These are phyloP conservation scores for Sporothrix globosa DNA, from an alignment of 2,329 filamentous ascomycete genomes.

Conservation along the genomic window DNA sequence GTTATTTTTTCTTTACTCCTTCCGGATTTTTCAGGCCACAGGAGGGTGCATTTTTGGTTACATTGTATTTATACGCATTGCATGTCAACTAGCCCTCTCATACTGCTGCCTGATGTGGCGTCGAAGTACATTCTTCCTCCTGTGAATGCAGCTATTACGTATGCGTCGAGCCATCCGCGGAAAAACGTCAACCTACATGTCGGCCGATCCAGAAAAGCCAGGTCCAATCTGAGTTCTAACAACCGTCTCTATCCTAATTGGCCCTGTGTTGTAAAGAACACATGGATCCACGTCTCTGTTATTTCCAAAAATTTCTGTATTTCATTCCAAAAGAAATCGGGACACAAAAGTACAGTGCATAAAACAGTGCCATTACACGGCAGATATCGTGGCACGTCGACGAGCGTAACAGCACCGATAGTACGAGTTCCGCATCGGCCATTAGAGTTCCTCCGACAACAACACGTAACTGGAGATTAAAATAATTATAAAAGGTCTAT, in stretches of 20 bases:
- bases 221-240: conserved; percentile 4
- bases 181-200: not conserved
- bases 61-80: not conserved
- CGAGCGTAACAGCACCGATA: conserved; percentile 15
- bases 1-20: not conserved
- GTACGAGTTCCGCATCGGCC: conserved; percentile 14
- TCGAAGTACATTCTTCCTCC: conserved; percentile 6
- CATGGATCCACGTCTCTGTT: conserved; percentile 15
- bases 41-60: conserved; percentile 6
- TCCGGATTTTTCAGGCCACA: not conserved
- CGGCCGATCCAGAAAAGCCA: conserved; percentile 6
- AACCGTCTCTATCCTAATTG: conserved; percentile 7
- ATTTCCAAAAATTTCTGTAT: conserved; percentile 12
- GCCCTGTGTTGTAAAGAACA: conserved; percentile 6
- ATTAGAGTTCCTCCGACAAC: conserved; percentile 14
- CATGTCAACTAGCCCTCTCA: conserved; percentile 6
- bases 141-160: conserved; percentile 1
- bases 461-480: conserved; percentile 16
- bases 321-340: conserved; percentile 14
- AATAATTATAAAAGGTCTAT: conserved; percentile 1
- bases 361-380: conserved; percentile 16
- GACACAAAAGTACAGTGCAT: conserved; percentile 8
- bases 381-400: conserved; percentile 17
- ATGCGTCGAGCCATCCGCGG: too few species aligned
- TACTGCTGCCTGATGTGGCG: conserved; percentile 6